Conservation (phyloP, 176 grass and related monocot genomes). For the Carex kokanica region DNA sequence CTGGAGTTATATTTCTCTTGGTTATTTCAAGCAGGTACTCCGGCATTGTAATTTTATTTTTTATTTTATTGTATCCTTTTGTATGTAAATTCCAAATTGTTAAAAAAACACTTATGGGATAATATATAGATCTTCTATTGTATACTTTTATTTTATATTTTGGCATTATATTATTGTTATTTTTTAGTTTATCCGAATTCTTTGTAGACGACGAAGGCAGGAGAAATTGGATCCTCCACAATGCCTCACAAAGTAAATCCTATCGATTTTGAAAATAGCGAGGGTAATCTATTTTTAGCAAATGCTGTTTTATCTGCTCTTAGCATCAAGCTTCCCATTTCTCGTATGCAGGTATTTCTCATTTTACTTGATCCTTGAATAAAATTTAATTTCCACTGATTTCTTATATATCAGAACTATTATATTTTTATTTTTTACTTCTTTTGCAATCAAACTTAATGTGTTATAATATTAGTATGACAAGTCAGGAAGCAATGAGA, state of each 20-base stretch:
- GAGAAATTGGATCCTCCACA: conserved; percentile 93
- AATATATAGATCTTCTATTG: not conserved
- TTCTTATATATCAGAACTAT: not conserved
- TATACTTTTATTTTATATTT: not conserved
- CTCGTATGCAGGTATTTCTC: conserved; percentile 75
- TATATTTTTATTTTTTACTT: not conserved
- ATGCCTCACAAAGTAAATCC: conserved; percentile 99
- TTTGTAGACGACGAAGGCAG: conserved; percentile 78
- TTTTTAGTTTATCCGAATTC: conserved; percentile 5
- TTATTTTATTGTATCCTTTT: not conserved
- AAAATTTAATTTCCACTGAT: not conserved
- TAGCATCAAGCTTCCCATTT: conserved; percentile 94
- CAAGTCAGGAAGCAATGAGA: not conserved
- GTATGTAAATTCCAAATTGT: not conserved
- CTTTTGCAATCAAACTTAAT: conserved; percentile 12
- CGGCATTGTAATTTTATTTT: not conserved
- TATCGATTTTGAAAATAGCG: conserved; percentile 99
- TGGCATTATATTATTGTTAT: conserved; percentile 16
- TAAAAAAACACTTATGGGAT: not conserved
- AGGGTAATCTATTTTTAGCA: conserved; percentile 64
- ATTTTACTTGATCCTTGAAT: not conserved
- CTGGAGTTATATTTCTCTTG: conserved; percentile 87
- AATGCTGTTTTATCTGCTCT: conserved; percentile 60
- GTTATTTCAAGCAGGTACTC: conserved; percentile 94
- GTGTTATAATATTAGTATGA: not conserved